Percentiles rank a stretch among this genome's conserved stretches.
phyloP scores from a whole-genome alignment of 1,284 basidiomycete genomes.

The Caloboletus firmus region DNA sequence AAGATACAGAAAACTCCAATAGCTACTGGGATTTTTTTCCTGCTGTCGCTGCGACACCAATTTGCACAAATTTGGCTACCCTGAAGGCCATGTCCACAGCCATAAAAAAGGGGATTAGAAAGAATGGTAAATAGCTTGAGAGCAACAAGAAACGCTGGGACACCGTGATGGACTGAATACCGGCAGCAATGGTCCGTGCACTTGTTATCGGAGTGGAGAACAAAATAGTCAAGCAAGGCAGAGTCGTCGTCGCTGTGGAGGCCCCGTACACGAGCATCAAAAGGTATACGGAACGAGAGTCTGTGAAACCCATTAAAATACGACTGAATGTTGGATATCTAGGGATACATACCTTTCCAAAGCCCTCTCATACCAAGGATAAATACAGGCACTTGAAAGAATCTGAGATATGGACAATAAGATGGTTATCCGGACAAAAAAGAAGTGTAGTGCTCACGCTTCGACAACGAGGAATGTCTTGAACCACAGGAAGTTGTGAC shows the following conservation, averaged over 20 bases:
- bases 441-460: constrained; percentile 37
- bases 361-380: constrained; percentile 65
- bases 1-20: background rate
- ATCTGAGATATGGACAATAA: constrained; percentile 35
- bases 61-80: constrained; percentile 16
- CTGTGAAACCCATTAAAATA: constrained; percentile 32
- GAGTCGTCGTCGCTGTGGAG: constrained; percentile 73
- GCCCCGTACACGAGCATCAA: constrained; percentile 73
- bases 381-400: constrained; percentile 80
- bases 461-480: constrained; percentile 64
- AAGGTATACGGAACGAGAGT: constrained; percentile 47
- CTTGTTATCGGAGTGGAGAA: constrained; percentile 46
- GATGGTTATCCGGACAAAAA: constrained; percentile 21
- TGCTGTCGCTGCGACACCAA: background rate
- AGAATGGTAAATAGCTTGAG: constrained; percentile 74
- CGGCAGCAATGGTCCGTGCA: constrained; percentile 34
- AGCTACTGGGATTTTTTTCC: constrained; percentile 23
- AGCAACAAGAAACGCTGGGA: constrained; percentile 57
- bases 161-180: constrained; percentile 41
- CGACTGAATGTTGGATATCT: background rate
- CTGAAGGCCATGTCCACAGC: constrained; percentile 68
- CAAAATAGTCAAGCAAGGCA: constrained; percentile 67
- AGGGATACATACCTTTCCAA: constrained; percentile 51
- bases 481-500: constrained; percentile 58
- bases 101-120: constrained; percentile 70